These are phyloP conservation scores for Puccinia triticina DNA, from an alignment of 1,284 basidiomycete genomes.

Conservation along the genomic window DNA sequence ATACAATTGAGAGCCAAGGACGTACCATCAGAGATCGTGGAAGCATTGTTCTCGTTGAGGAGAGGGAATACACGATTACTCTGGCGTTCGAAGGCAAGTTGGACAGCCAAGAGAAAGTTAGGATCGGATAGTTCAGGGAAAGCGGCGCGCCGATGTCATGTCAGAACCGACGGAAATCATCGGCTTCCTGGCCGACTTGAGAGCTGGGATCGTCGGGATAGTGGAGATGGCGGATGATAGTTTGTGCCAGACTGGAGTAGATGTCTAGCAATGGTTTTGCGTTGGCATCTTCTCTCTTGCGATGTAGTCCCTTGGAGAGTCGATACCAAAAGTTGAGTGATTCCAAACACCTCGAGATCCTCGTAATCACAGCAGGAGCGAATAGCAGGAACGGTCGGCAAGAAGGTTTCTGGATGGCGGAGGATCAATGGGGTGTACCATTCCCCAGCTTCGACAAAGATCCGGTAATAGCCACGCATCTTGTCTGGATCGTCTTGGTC, in stretches of 20 bases:
- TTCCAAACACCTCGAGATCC: constrained; percentile 93
- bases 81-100: too few relatives aligned
- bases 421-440: too few relatives aligned
- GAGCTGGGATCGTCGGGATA: constrained; percentile 78
- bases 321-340: constrained; percentile 99
- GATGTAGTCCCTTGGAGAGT: too few relatives aligned
- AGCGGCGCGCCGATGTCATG: constrained; percentile 84
- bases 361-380: constrained; percentile 89
- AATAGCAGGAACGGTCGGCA: constrained; percentile 91
- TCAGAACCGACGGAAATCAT: constrained; percentile 89
- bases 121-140: constrained; percentile 64
- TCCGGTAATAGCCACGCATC: too few relatives aligned
- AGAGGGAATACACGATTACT: constrained; percentile 62
- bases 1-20: neutral
- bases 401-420: constrained; percentile 87
- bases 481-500: too few relatives aligned
- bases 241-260: constrained; percentile 78
- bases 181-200: too few relatives aligned
- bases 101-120: too few relatives aligned
- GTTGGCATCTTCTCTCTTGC: constrained; percentile 60
- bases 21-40: constrained; percentile 42
- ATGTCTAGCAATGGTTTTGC: constrained; percentile 73
- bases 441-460: too few relatives aligned
- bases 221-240: constrained; percentile 88
- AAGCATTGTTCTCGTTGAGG: neutral